A percentile compares a stretch with the other conserved stretches of the same genome.
Conservation (phyloP, 176 grass and related monocot species). For the Raddia distichophylla region DNA sequence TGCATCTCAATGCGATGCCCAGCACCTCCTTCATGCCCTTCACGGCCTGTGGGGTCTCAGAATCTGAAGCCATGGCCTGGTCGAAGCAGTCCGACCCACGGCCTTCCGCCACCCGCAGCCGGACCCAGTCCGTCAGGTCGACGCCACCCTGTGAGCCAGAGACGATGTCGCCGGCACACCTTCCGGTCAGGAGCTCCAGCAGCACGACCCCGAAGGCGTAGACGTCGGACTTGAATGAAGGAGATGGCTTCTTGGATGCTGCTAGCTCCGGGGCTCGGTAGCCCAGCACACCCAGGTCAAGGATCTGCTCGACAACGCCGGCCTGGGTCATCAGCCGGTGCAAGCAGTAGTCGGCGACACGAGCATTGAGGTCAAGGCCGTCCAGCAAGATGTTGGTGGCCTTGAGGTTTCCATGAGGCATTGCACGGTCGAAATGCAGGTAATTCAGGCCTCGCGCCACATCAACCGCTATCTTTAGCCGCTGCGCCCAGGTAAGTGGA, state of each 20-base stretch:
- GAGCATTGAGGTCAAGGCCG: conserved; percentile 86
- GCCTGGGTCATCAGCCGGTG: conserved; percentile 95
- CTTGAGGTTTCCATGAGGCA: conserved; percentile 97
- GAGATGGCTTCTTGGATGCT: conserved; percentile 80
- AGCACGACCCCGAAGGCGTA: conserved; percentile 87
- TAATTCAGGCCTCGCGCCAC: conserved; percentile 93
- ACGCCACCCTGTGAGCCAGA: conserved; percentile 62
- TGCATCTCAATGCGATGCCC: conserved; percentile 93
- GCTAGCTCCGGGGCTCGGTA: conserved; percentile 91
- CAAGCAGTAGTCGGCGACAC: conserved; percentile 80
- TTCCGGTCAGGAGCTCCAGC: conserved; percentile 78
- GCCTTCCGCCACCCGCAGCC: conserved; percentile 73
- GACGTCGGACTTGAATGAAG: conserved; percentile 86
- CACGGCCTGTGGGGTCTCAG: conserved; percentile 54
- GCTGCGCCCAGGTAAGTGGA: conserved; percentile 87
- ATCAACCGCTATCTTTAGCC: conserved; percentile 81
- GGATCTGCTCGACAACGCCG: conserved; percentile 65
- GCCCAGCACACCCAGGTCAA: conserved; percentile 76
- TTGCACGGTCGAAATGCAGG: conserved; percentile 91
- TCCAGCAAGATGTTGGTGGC: conserved; percentile 89
- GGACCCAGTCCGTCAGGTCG: conserved; percentile 80
- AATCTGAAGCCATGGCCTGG: conserved; percentile 59
- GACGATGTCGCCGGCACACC: conserved; percentile 72
- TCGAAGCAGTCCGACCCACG: conserved; percentile 79
- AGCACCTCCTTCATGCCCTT: conserved; percentile 92